phyloP scores from a whole-genome alignment of 208 protist species.

The Leishmania gerbilli region DNA sequence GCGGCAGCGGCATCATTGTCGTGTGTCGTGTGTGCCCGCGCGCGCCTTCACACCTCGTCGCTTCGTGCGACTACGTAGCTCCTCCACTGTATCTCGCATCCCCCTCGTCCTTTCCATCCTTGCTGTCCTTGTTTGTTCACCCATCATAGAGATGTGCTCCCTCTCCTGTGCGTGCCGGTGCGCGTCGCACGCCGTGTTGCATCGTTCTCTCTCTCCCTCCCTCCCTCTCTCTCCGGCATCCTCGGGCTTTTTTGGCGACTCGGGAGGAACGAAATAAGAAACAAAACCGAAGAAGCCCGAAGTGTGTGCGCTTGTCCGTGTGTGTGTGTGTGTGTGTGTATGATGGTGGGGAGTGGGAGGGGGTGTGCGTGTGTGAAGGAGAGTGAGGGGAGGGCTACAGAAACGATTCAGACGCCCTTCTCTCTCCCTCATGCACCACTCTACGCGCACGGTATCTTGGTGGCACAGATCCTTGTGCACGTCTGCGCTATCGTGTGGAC shows the following conservation, averaged over 20 bases:
- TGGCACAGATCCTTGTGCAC: background rate
- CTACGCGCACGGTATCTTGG: background rate
- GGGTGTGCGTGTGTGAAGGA: background rate
- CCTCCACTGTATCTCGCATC: background rate
- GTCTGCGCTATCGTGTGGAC: background rate
- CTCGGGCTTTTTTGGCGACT: background rate
- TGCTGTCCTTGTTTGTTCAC: background rate
- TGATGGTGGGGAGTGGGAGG: background rate
- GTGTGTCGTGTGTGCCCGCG: background rate
- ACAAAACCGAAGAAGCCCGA: background rate
- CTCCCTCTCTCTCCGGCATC: background rate
- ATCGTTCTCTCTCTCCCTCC: background rate
- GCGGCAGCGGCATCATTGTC: too few species aligned
- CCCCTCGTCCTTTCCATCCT: background rate
- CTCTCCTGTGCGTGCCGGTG: background rate
- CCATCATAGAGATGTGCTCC: background rate
- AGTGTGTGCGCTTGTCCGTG: background rate
- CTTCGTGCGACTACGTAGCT: background rate
- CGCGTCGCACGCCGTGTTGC: background rate
- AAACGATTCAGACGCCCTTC: background rate
- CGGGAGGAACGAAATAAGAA: background rate
- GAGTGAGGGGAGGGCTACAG: background rate
- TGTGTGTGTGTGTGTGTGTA: too few species aligned
- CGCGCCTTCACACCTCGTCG: background rate
- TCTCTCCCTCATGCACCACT: background rate